Conservation (phyloP, 2,329 filamentous ascomycete genomes). For the Zopfia rhizophila region DNA sequence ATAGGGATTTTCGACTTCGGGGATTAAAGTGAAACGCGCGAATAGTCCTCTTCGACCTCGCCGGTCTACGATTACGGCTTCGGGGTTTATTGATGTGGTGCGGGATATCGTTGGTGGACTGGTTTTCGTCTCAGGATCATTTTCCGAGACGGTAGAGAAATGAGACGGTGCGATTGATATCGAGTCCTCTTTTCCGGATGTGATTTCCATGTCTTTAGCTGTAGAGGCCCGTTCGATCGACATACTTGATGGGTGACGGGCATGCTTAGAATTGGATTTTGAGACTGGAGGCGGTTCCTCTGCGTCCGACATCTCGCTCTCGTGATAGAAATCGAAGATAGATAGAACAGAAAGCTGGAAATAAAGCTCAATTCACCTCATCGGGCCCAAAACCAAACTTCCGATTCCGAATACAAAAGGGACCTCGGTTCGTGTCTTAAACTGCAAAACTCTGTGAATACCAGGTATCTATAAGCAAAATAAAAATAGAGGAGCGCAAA, state of each 20-base stretch:
- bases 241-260: neutral
- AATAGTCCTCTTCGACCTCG: slow-evolving; percentile 76
- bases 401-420: no score
- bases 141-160: slow-evolving; percentile 31
- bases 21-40: slow-evolving; percentile 74
- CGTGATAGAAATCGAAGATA: no score
- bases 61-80: slow-evolving; percentile 61
- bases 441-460: no score
- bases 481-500: no score
- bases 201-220: slow-evolving; percentile 21
- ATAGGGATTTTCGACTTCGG: slow-evolving; percentile 81
- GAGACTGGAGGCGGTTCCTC: neutral
- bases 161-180: slow-evolving; percentile 37
- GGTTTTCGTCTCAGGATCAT: slow-evolving; percentile 28
- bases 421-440: no score
- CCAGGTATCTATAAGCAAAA: no score
- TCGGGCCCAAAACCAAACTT: no score
- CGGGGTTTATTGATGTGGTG: slow-evolving; percentile 46
- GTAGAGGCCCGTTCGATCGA: neutral
- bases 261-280: neutral
- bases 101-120: slow-evolving; percentile 33
- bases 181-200: slow-evolving; percentile 24
- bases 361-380: no score
- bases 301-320: neutral
- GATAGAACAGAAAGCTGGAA: no score